These are phyloP conservation scores for Dentipellis sp. DNA, from an alignment of 768 basidiomycete species.

Conservation along the genomic window DNA sequence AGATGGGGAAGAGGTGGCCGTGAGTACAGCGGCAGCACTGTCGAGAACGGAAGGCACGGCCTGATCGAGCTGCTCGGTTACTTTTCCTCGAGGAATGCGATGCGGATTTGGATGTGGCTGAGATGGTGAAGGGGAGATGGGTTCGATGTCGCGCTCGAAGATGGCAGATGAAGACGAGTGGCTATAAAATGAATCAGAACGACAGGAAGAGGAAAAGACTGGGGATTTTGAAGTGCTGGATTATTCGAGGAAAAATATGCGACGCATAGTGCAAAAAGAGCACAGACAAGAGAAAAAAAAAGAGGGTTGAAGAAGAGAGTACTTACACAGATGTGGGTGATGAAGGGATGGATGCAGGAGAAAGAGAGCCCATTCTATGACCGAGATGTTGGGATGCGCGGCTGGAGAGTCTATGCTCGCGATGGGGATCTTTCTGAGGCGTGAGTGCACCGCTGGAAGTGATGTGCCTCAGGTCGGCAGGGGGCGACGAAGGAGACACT, in stretches of 20 bases:
- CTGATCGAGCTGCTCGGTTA: constrained; percentile 66
- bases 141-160: constrained; percentile 88
- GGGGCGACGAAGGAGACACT: constrained; percentile 3
- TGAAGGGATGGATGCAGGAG: constrained; percentile 69
- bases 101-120: constrained; percentile 53
- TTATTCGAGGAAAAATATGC: neutral
- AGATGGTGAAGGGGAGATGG: constrained; percentile 33
- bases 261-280: neutral
- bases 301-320: constrained; percentile 5
- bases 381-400: constrained; percentile 42
- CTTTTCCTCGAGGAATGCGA: constrained; percentile 61
- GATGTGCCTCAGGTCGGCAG: constrained; percentile 46
- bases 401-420: constrained; percentile 30
- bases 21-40: constrained; percentile 67
- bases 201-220: neutral
- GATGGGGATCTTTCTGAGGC: constrained; percentile 26
- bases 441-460: constrained; percentile 38
- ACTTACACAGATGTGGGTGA: constrained; percentile 73
- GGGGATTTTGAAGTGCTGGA: too few relatives aligned
- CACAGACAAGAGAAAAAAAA: constrained; percentile 1
- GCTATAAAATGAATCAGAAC: constrained; percentile 14
- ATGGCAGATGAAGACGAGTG: constrained; percentile 85
- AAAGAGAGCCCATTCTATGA: constrained; percentile 46
- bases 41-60: constrained; percentile 83
- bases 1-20: constrained; percentile 24